Conservation (phyloP, 2,329 filamentous ascomycete species). For the Dactylellina cionopaga region DNA sequence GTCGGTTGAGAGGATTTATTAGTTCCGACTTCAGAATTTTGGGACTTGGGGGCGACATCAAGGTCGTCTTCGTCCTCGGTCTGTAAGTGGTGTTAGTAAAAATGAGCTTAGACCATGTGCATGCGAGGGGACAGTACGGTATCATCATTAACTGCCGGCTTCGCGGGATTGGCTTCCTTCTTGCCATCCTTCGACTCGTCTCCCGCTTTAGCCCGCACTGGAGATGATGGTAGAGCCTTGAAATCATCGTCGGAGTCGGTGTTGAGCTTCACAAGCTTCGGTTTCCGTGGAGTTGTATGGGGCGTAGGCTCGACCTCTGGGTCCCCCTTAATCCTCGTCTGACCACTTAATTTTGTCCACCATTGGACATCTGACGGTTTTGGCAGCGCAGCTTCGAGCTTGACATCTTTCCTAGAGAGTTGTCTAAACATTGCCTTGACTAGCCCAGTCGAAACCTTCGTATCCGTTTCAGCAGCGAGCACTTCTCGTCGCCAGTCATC, state of each 20-base stretch:
- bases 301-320: conserved; percentile 38
- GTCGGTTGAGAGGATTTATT: conserved; percentile 31
- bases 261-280: conserved; percentile 38
- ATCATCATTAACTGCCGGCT: conserved; percentile 26
- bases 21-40: conserved; percentile 19
- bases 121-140: conserved; percentile 3
- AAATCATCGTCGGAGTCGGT: conserved; percentile 51
- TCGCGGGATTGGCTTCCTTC: not conserved
- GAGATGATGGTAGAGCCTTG: conserved; percentile 36
- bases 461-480: conserved; percentile 8
- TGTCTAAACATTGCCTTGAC: conserved; percentile 38
- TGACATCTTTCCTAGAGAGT: conserved; percentile 10
- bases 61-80: conserved; percentile 45
- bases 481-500: conserved; percentile 51
- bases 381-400: conserved; percentile 18
- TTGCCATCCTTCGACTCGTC: not conserved
- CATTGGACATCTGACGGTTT: conserved; percentile 35
- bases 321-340: conserved; percentile 39
- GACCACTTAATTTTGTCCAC: conserved; percentile 50
- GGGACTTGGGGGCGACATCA: conserved; percentile 24
- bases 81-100: conserved; percentile 14
- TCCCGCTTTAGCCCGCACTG: not conserved
- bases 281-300: conserved; percentile 41
- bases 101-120: not conserved
- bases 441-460: conserved; percentile 34